These are phyloP conservation scores for Claviceps purpurea DNA, from an alignment of 2,329 filamentous ascomycete genomes.

Conservation along the genomic window DNA sequence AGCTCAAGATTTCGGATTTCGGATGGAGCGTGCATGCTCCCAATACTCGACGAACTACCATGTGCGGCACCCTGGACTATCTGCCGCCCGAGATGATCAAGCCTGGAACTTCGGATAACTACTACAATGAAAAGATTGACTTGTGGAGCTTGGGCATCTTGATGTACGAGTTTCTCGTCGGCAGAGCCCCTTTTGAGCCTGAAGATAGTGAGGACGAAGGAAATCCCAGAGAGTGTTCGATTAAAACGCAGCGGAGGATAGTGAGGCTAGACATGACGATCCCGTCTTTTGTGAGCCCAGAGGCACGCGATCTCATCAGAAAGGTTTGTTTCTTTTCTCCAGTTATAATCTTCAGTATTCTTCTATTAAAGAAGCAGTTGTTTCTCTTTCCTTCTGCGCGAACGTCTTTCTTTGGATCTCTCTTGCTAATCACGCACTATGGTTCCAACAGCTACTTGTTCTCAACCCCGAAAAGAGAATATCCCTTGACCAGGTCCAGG, in stretches of 20 bases:
- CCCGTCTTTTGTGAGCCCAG: constrained; percentile 76
- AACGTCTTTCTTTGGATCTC: not conserved
- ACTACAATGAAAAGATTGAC: constrained; percentile 90
- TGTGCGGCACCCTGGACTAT: constrained; percentile 96
- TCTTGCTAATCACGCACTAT: constrained; percentile 12
- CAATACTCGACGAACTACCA: constrained; percentile 82
- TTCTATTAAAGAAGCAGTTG: no score
- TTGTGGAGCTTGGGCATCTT: constrained; percentile 91
- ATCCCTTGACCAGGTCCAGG: constrained; percentile 73
- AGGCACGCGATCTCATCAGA: constrained; percentile 87
- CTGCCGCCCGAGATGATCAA: constrained; percentile 96
- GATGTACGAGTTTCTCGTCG: constrained; percentile 91
- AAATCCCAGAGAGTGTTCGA: no score
- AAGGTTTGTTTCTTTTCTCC: constrained; percentile 40
- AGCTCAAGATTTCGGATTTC: constrained; percentile 98
- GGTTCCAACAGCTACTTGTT: constrained; percentile 55
- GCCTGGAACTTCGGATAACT: constrained; percentile 67
- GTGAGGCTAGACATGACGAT: constrained; percentile 82
- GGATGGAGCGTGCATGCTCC: constrained; percentile 97
- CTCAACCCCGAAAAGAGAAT: constrained; percentile 90
- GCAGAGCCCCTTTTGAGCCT: constrained; percentile 91
- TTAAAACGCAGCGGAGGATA: constrained; percentile 90
- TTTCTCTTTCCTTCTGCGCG: no score
- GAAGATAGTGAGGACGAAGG: constrained; percentile 11
- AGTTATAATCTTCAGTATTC: no score